phyloP scores from a whole-genome alignment of 305 asterid species.

The Solanum hybrid region DNA sequence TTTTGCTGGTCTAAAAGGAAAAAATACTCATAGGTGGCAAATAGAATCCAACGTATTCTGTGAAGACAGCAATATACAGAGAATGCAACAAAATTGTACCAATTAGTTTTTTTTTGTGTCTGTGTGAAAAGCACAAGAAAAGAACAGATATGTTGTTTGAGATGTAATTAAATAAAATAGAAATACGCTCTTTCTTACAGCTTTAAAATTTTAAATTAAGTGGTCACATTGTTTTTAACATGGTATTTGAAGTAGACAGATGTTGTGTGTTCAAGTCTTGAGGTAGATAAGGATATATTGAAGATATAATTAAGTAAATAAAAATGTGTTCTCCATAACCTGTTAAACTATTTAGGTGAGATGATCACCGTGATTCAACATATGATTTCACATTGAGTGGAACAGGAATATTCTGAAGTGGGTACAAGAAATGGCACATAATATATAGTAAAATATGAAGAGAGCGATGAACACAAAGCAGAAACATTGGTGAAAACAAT shows the following conservation, averaged over 20 bases:
- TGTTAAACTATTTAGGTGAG: background rate
- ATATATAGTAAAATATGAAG: conserved; percentile 1
- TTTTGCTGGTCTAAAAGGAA: background rate
- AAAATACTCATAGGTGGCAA: background rate
- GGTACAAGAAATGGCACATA: background rate
- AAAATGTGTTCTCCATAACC: background rate
- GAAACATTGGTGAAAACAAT: conserved; percentile 24
- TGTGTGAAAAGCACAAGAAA: background rate
- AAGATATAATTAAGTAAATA: background rate
- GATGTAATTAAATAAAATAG: background rate
- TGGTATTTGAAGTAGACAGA: background rate
- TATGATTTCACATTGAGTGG: background rate
- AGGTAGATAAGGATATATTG: background rate
- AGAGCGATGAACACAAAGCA: conserved; percentile 12
- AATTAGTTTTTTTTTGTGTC: background rate
- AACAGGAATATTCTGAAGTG: background rate
- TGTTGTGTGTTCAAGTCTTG: background rate
- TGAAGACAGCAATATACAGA: background rate
- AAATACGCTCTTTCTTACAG: background rate
- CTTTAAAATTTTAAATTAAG: background rate
- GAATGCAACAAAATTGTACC: conserved; percentile 1
- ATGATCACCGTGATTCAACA: background rate
- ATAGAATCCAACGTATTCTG: background rate
- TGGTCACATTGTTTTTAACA: background rate
- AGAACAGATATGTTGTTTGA: background rate